Percentiles rank a stretch among this genome's conserved stretches.
phyloP scores from a whole-genome alignment of 345 rosid species.

The Salix koriyanagi region DNA sequence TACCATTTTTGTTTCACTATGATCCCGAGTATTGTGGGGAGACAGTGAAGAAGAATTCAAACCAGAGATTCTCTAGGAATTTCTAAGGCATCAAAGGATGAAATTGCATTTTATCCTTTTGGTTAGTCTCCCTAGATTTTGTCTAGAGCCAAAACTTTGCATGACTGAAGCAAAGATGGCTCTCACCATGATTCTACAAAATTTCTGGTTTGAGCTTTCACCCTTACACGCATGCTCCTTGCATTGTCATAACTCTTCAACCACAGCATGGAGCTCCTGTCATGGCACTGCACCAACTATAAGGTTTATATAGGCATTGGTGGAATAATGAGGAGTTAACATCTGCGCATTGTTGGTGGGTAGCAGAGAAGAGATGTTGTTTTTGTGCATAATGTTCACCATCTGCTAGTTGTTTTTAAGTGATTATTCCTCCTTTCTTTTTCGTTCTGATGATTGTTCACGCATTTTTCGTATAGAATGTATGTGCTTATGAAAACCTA shows the following conservation, averaged over 20 bases:
- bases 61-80: constrained; percentile 1
- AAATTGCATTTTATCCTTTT: background rate
- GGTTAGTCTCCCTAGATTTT: background rate
- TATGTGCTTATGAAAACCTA: too few relatives aligned
- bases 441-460: too few relatives aligned
- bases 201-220: background rate
- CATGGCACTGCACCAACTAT: background rate
- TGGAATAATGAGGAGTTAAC: too few relatives aligned
- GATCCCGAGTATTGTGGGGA: too few relatives aligned
- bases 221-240: background rate
- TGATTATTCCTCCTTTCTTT: too few relatives aligned
- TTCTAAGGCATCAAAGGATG: background rate
- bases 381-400: too few relatives aligned
- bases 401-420: too few relatives aligned
- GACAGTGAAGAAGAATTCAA: background rate
- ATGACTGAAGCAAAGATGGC: background rate
- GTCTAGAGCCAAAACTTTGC: constrained; percentile 1
- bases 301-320: background rate
- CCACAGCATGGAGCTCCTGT: background rate
- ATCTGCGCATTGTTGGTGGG: too few relatives aligned
- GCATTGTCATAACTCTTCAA: background rate
- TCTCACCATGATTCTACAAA: background rate
- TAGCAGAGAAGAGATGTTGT: too few relatives aligned
- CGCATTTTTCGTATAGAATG: too few relatives aligned
- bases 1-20: too few relatives aligned